phyloP scores from a whole-genome alignment of 2,329 filamentous ascomycete species.

The Bipolaris cookei region DNA sequence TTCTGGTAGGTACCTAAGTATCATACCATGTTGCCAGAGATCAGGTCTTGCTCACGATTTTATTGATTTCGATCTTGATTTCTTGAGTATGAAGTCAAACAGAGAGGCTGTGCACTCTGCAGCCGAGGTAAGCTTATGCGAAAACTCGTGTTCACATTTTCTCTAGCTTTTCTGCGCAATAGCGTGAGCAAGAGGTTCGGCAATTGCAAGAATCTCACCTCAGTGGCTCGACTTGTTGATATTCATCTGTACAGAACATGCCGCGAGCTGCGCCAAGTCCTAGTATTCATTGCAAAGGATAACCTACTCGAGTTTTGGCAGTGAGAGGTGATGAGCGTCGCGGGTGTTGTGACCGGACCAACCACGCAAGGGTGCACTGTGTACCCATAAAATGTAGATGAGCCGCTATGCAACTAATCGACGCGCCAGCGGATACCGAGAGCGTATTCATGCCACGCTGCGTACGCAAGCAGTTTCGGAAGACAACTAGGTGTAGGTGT shows the following conservation, averaged over 20 bases:
- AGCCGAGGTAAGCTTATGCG: neutral
- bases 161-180: neutral
- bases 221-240: neutral
- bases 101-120: neutral
- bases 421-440: neutral
- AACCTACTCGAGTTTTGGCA: neutral
- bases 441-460: neutral
- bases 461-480: slow-evolving; percentile 3
- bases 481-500: neutral
- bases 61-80: neutral
- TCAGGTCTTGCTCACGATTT: neutral
- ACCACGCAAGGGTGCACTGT: neutral
- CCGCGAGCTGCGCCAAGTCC: neutral
- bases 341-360: neutral
- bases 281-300: neutral
- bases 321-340: neutral
- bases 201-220: neutral
- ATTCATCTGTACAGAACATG: neutral
- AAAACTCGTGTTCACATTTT: neutral
- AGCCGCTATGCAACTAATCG: slow-evolving; percentile 5
- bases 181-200: neutral
- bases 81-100: neutral
- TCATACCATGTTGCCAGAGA: neutral
- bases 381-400: neutral
- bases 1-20: neutral